phyloP scores from a whole-genome alignment of 257 asterid genomes.

The Petunia axillaris region DNA sequence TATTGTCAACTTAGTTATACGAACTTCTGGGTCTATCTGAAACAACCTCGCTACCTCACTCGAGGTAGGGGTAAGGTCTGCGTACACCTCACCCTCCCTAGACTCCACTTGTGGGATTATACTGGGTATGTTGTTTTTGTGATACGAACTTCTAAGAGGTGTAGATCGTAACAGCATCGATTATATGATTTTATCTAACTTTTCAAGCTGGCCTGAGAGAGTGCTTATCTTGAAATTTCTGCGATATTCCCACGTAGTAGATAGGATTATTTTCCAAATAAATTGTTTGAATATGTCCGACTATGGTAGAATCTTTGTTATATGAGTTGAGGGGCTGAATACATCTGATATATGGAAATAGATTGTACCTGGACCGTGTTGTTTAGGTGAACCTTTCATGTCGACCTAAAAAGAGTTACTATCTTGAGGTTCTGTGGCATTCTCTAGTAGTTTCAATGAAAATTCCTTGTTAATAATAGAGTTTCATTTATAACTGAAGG shows the following conservation, averaged over 20 bases:
- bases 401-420: neutral
- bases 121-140: no score
- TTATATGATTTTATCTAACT: neutral
- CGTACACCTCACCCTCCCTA: no score
- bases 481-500: conserved; percentile 45
- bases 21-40: neutral
- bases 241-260: neutral
- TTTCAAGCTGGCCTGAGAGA: neutral
- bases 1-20: neutral
- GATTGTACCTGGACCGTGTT: conserved; percentile 12
- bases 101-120: no score
- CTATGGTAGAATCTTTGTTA: neutral
- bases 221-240: neutral
- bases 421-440: conserved; percentile 7
- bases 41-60: no score
- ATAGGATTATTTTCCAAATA: neutral
- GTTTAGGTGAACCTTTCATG: conserved; percentile 3
- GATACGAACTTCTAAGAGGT: neutral
- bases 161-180: neutral
- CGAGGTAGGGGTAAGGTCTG: no score
- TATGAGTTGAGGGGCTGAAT: conserved; percentile 15
- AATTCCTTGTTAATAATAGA: conserved; percentile 9
- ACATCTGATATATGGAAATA: neutral
- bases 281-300: neutral
- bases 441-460: neutral